phyloP scores from a whole-genome alignment of 2,329 filamentous ascomycete species.

The Xylaria digitata region DNA sequence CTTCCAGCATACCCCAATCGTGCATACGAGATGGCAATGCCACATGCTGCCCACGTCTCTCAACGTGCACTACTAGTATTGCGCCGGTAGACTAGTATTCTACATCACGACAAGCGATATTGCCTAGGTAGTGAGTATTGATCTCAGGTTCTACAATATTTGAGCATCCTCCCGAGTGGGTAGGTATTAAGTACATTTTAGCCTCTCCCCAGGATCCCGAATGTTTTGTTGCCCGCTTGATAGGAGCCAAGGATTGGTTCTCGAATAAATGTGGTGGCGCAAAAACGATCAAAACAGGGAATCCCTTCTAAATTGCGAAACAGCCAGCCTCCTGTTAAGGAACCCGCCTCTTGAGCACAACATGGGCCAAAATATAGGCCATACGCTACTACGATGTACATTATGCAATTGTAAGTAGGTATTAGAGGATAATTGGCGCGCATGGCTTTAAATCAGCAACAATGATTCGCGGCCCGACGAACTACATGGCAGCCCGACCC shows the following conservation, averaged over 20 bases:
- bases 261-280: constrained; percentile 7
- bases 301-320: constrained; percentile 26
- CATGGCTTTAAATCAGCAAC: constrained; percentile 5
- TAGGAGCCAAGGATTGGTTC: constrained; percentile 15
- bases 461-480: constrained; percentile 19
- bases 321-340: constrained; percentile 14
- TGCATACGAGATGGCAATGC: too few species aligned
- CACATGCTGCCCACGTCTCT: too few species aligned
- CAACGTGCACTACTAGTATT: too few species aligned
- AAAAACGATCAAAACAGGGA: constrained; percentile 24
- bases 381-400: not conserved
- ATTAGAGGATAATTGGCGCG: constrained; percentile 16
- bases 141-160: too few species aligned
- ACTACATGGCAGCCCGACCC: constrained; percentile 27
- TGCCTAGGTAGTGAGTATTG: too few species aligned
- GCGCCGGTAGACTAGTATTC: too few species aligned
- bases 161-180: not conserved
- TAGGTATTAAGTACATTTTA: constrained; percentile 1
- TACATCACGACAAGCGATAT: too few species aligned
- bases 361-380: constrained; percentile 21
- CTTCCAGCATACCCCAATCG: too few species aligned
- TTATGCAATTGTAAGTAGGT: constrained; percentile 16
- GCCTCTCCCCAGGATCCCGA: constrained; percentile 25
- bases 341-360: constrained; percentile 22
- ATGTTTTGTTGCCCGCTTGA: constrained; percentile 23